Conservation (phyloP, 1,284 basidiomycete genomes). For the Marasmius oreades region DNA sequence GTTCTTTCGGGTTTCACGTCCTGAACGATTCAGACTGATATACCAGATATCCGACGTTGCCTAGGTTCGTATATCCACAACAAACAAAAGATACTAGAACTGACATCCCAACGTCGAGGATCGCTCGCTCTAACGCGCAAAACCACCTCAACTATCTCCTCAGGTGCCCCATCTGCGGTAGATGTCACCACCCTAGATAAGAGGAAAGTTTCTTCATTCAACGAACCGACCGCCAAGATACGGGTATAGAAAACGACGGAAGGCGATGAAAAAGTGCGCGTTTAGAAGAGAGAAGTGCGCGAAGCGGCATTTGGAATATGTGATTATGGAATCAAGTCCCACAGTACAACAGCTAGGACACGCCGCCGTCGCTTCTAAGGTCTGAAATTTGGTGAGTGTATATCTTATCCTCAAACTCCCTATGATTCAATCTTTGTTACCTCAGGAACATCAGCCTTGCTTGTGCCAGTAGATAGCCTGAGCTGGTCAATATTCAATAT, state of each 20-base stretch:
- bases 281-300: slow-evolving; percentile 7
- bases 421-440: too few species aligned
- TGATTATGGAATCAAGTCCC: neutral
- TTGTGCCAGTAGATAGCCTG: too few species aligned
- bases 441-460: too few species aligned
- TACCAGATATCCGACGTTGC: slow-evolving; percentile 25
- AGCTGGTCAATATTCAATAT: too few species aligned
- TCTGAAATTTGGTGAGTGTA: too few species aligned
- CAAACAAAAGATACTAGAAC: slow-evolving; percentile 20
- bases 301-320: neutral
- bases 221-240: slow-evolving; percentile 24
- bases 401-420: too few species aligned
- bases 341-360: neutral
- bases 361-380: neutral
- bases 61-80: slow-evolving; percentile 27
- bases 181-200: slow-evolving; percentile 33
- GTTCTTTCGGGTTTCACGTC: too few species aligned
- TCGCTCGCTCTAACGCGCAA: slow-evolving; percentile 36
- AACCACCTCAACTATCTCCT: slow-evolving; percentile 46
- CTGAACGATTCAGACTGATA: too few species aligned
- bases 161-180: slow-evolving; percentile 30
- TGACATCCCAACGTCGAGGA: slow-evolving; percentile 30
- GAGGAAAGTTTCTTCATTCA: slow-evolving; percentile 39
- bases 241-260: slow-evolving; percentile 29
- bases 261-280: slow-evolving; percentile 31